A percentile compares a stretch with the other conserved stretches of the same genome.
Evolutionary conservation across 148 eudicot genomes (phyloP).

Genomic region (Camellia japonica): DNA sequence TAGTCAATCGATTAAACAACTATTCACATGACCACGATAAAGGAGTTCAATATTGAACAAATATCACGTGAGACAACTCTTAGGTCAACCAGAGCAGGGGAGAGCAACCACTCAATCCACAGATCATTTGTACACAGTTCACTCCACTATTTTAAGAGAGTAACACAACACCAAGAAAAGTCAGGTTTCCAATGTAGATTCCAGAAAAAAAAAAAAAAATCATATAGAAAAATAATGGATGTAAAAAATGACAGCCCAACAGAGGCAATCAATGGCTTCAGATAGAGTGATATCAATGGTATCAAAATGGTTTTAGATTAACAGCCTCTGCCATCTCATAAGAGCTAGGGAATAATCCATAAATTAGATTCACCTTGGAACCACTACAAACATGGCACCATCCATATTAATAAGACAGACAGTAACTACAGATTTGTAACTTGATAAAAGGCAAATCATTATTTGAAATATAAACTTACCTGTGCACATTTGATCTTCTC

Average conservation of each 20-base stretch:
- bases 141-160: not conserved
- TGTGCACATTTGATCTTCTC: conserved; percentile 65
- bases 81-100: not conserved
- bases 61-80: not conserved
- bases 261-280: not conserved
- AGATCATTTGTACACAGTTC: conserved; percentile 3
- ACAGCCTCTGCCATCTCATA: not conserved
- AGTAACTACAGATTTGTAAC: not conserved
- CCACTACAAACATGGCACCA: conserved; percentile 2
- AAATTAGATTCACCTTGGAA: not conserved
- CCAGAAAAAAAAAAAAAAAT: not conserved
- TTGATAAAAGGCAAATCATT: not conserved
- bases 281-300: not conserved
- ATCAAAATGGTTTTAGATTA: not conserved
- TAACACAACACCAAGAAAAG: not conserved
- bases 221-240: not conserved
- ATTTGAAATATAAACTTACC: conserved; percentile 35
- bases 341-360: not conserved
- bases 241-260: not conserved
- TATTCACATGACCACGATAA: not conserved
- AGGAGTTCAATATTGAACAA: not conserved
- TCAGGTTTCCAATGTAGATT: not conserved
- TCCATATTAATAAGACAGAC: not conserved
- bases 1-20: not conserved
- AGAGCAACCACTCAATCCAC: conserved; percentile 1